These are phyloP conservation scores for Ceraceosorus bombacis DNA, from an alignment of 1,284 basidiomycete genomes.

Conservation along the genomic window DNA sequence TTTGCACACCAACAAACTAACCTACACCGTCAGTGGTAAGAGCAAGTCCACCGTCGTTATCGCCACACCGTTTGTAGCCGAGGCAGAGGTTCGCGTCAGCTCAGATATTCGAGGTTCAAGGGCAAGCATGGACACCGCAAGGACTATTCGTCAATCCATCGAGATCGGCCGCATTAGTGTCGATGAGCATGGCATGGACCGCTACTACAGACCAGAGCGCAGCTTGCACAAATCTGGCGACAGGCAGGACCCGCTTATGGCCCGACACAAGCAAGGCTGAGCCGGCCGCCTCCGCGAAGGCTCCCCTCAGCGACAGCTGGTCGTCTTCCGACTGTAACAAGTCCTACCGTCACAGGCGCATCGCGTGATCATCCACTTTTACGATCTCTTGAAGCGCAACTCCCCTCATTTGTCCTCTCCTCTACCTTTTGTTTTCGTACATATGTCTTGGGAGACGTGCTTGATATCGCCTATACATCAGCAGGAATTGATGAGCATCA, in stretches of 20 bases:
- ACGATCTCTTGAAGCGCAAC: no score
- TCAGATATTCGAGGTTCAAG: neutral
- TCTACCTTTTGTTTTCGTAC: no score
- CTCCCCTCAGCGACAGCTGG: no score
- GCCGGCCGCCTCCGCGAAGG: no score
- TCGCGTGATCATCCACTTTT: no score
- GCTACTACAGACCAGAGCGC: neutral
- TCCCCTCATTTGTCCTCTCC: no score
- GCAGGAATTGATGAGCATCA: no score
- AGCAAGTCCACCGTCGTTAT: constrained; percentile 12
- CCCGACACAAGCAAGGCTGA: no score
- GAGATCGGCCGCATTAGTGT: neutral
- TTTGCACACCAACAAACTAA: constrained; percentile 41
- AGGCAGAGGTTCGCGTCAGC: neutral
- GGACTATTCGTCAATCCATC: neutral
- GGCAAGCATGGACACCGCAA: neutral
- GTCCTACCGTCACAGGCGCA: no score
- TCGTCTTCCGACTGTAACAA: no score
- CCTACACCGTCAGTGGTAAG: constrained; percentile 26
- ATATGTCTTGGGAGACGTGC: no score
- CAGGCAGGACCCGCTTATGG: neutral
- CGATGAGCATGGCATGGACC: neutral
- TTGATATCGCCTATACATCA: no score
- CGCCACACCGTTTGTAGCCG: neutral
- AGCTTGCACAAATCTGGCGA: neutral